These are phyloP conservation scores for Chaetomium strumarium DNA, from an alignment of 2,329 filamentous ascomycete genomes.

Conservation along the genomic window DNA sequence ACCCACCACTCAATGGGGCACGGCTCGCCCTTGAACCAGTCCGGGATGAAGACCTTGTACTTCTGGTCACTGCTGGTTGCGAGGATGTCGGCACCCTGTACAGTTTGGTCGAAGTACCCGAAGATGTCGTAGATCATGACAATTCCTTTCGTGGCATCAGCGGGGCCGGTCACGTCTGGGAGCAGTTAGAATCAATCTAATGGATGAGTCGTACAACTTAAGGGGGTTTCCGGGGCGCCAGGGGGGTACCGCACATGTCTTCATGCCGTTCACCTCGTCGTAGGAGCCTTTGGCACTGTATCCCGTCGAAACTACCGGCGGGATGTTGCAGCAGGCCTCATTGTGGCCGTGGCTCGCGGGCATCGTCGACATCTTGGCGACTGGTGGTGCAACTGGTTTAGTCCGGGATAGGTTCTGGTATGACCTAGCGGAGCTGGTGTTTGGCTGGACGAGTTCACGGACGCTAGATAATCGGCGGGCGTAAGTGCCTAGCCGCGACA, in stretches of 20 bases:
- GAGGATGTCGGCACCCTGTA: slow-evolving; percentile 65
- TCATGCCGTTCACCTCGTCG: slow-evolving; percentile 38
- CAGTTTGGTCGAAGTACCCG: slow-evolving; percentile 62
- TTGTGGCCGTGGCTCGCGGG: slow-evolving; percentile 34
- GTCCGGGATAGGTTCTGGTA: neutral
- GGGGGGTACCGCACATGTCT: slow-evolving; percentile 39
- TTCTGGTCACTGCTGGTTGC: slow-evolving; percentile 51
- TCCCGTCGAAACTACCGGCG: slow-evolving; percentile 40
- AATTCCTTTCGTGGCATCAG: slow-evolving; percentile 50
- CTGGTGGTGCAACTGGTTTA: neutral
- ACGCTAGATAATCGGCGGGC: slow-evolving; percentile 14
- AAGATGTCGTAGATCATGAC: slow-evolving; percentile 63
- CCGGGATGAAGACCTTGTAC: slow-evolving; percentile 85
- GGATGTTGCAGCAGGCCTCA: slow-evolving; percentile 37
- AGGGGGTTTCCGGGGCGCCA: too few relatives aligned
- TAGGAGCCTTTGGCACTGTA: slow-evolving; percentile 43
- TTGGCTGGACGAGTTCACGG: neutral
- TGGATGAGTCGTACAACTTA: neutral
- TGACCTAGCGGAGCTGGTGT: neutral
- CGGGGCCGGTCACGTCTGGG: slow-evolving; percentile 43
- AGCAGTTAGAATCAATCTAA: neutral
- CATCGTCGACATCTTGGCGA: slow-evolving; percentile 32
- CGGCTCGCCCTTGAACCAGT: slow-evolving; percentile 79
- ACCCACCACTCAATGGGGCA: slow-evolving; percentile 45
- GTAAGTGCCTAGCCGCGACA: slow-evolving; percentile 12